Evolutionary conservation across 2,329 filamentous ascomycete species (phyloP), one percentile per base, ranked within the genome.

Genomic region (Helicocarpus griseus): DNA sequence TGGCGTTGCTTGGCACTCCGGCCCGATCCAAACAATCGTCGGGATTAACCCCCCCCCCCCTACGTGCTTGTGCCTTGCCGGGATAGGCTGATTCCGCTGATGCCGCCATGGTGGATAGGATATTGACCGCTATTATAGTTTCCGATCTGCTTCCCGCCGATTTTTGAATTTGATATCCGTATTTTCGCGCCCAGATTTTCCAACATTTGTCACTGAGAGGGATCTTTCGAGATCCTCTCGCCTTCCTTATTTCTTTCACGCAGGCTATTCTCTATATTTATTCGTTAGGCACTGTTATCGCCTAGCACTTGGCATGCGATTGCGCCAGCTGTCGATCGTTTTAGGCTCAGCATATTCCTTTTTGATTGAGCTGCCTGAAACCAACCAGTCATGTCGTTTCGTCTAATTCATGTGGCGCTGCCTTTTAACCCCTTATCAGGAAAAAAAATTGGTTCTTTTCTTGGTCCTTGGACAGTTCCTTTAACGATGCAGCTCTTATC

Each of bases 221-320:
- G n/a, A 35, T 35, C 31, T 35, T 35, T 35, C 6, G 6, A 6
- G 5, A 35, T 35, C 3, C 31, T 35, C 3, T 11, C 31, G n/a
- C 31, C 31, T 9, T 11, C 31, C 31, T 14, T 35, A 35, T 35
- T 3, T 35, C n/a, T 35, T 7, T 7, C n/a, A n/a, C n/a, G n/a
- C n/a, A n/a, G n/a, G n/a, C 6, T 35, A 35, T 35, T 35, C 31
- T 1, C 9, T 9, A 14, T 6, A 6, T 11, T 35, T 11, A 35
- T 14, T 35, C n/a, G n/a, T 35, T 35, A 14, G 9, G 6, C 2
- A 14, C 29, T 4, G 5, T 47, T 47, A 36, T 47, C 31, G 44
- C 44, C 29, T 26, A 47, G 44, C 31, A 35, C 44, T 47, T 47
- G 44, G 44, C 44, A 36, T 36, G 31, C 21, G 11, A 36, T 47